Percentiles rank a stretch among this genome's conserved stretches.
Evolutionary conservation across 805 yeast genomes (phyloP).

Genomic region (Wickerhamiella allomyrinae): DNA sequence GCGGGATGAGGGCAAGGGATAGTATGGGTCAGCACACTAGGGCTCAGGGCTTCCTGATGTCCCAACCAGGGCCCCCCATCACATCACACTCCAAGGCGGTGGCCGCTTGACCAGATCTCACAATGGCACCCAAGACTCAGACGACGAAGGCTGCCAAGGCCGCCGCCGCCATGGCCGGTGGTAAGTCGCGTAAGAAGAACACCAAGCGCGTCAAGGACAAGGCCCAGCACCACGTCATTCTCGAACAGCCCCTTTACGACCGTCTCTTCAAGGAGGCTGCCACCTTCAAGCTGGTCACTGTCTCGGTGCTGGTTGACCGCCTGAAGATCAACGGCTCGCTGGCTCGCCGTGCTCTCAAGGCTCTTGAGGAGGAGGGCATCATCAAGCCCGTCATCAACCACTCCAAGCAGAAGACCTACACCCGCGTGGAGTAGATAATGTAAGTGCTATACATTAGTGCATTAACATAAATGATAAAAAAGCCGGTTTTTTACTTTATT

Average conservation of each 20-base stretch:
- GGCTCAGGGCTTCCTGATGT: constrained; percentile 1
- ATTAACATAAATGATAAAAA: not conserved
- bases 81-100: not conserved
- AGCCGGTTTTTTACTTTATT: too few species aligned
- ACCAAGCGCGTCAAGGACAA: constrained; percentile 99
- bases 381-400: constrained; percentile 89
- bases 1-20: too few species aligned
- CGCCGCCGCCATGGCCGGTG: constrained; percentile 99
- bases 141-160: constrained; percentile 99
- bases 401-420: constrained; percentile 95
- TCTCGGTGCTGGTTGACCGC: constrained; percentile 97
- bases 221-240: constrained; percentile 95
- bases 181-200: constrained; percentile 99
- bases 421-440: constrained; percentile 17
- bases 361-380: constrained; percentile 88
- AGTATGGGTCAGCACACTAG: too few species aligned
- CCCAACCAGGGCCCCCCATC: not conserved
- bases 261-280: constrained; percentile 98
- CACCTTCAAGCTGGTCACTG: constrained; percentile 96
- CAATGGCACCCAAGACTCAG: constrained; percentile 99
- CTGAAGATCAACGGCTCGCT: constrained; percentile 97
- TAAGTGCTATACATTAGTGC: not conserved
- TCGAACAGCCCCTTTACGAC: constrained; percentile 98
- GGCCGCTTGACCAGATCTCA: constrained; percentile 16
- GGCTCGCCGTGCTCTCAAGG: constrained; percentile 96